phyloP scores from a whole-genome alignment of 2,329 filamentous ascomycete genomes.

The Diplodia corticola region DNA sequence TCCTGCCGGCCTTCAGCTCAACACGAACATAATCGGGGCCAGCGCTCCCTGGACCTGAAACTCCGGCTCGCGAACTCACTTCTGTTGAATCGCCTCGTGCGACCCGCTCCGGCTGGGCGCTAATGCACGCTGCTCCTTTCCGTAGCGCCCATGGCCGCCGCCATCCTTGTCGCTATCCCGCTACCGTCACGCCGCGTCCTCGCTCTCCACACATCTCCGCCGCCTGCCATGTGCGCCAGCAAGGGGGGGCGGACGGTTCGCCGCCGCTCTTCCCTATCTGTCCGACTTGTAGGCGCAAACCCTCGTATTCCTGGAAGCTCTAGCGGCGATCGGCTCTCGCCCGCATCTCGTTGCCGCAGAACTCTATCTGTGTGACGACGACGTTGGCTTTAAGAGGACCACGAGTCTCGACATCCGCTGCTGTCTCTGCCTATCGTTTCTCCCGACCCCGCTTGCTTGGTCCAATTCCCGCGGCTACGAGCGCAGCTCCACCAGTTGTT shows the following conservation, averaged over 20 bases:
- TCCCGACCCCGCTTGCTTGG: background rate
- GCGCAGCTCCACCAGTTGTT: background rate
- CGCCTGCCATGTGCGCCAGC: constrained; percentile 1
- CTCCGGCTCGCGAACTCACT: background rate
- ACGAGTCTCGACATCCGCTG: background rate
- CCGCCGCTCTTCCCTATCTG: background rate
- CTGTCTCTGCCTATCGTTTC: background rate
- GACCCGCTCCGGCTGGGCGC: constrained; percentile 8
- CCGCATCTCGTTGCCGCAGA: constrained; percentile 1
- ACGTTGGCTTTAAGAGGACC: background rate
- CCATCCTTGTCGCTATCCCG: background rate
- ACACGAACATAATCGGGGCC: constrained; percentile 8
- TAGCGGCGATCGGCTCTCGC: constrained; percentile 1
- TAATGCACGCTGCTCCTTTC: constrained; percentile 9
- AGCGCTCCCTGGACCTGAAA: background rate
- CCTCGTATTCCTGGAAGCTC: background rate
- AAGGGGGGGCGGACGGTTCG: constrained; percentile 1
- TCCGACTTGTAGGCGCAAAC: background rate
- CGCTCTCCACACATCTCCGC: background rate
- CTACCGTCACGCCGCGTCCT: background rate
- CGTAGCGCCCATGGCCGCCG: background rate
- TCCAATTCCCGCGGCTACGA: background rate
- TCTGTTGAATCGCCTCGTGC: constrained; percentile 1
- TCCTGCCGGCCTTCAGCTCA: background rate
- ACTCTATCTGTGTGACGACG: background rate